These are phyloP conservation scores for Porcisia hertigi DNA, from an alignment of 208 protist species.

Conservation along the genomic window DNA sequence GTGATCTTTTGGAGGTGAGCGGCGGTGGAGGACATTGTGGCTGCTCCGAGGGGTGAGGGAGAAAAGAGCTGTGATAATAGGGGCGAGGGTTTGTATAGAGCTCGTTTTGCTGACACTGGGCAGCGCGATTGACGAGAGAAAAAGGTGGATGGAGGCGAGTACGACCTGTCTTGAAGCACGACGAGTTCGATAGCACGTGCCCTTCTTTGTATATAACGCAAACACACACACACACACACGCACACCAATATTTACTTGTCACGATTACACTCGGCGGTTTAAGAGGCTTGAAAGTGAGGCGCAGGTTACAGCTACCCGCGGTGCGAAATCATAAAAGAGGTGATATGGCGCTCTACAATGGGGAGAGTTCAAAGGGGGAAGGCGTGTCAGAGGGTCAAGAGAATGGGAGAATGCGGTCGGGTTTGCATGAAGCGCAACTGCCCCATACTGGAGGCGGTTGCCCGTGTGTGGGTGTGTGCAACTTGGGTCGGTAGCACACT, in stretches of 20 bases:
- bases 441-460: too few relatives aligned
- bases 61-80: not conserved
- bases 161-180: not conserved
- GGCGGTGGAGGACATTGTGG: slow-evolving; percentile 21
- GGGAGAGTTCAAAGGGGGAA: too few relatives aligned
- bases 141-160: not conserved
- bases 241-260: not conserved
- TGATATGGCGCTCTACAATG: too few relatives aligned
- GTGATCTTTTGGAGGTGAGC: slow-evolving; percentile 65
- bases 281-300: not conserved
- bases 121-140: not conserved
- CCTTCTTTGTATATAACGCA: too few relatives aligned
- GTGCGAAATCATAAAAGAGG: too few relatives aligned
- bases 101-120: not conserved
- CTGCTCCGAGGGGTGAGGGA: not conserved
- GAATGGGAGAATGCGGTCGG: not conserved
- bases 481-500: not conserved
- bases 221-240: too few relatives aligned
- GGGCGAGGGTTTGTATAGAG: not conserved
- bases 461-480: not conserved
- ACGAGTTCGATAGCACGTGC: not conserved
- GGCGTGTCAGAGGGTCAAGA: not conserved
- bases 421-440: not conserved
- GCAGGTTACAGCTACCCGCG: not conserved
- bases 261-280: not conserved